Conservation (phyloP, 2,329 filamentous ascomycete species). For the Epicoccum sorghinum region DNA sequence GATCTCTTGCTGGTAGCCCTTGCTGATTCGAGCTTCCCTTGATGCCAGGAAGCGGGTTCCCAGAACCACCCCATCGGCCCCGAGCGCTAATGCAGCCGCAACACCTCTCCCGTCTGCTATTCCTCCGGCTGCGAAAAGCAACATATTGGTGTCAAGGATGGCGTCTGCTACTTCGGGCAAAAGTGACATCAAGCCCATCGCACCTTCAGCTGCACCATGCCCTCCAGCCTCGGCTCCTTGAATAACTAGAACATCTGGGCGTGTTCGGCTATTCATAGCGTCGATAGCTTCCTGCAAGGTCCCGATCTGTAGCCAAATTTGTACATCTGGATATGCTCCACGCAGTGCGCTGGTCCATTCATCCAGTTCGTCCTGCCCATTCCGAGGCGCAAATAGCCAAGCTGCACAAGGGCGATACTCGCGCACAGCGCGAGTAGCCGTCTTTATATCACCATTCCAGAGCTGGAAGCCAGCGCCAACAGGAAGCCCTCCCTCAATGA, state of each 20-base stretch:
- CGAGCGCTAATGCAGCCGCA: slow-evolving; percentile 61
- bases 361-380: slow-evolving; percentile 41
- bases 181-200: slow-evolving; percentile 57
- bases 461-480: neutral
- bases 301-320: slow-evolving; percentile 66
- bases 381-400: slow-evolving; percentile 68
- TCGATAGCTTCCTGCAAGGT: slow-evolving; percentile 61
- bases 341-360: slow-evolving; percentile 40
- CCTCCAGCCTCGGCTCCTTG: slow-evolving; percentile 69
- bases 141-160: slow-evolving; percentile 11
- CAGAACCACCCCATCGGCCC: slow-evolving; percentile 60
- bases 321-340: slow-evolving; percentile 43
- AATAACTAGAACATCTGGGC: slow-evolving; percentile 62
- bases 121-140: slow-evolving; percentile 63
- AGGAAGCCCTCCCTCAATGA: neutral
- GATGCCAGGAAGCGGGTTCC: slow-evolving; percentile 67
- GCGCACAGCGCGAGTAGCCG: slow-evolving; percentile 57
- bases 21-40: slow-evolving; percentile 51
- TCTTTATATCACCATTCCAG: neutral
- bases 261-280: slow-evolving; percentile 52
- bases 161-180: slow-evolving; percentile 61
- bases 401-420: slow-evolving; percentile 62
- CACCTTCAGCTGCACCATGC: slow-evolving; percentile 59
- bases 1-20: slow-evolving; percentile 54
- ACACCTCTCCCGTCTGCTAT: slow-evolving; percentile 63